Conservation (phyloP, 140 eudicot species). For the Ambrosia hybrid region DNA sequence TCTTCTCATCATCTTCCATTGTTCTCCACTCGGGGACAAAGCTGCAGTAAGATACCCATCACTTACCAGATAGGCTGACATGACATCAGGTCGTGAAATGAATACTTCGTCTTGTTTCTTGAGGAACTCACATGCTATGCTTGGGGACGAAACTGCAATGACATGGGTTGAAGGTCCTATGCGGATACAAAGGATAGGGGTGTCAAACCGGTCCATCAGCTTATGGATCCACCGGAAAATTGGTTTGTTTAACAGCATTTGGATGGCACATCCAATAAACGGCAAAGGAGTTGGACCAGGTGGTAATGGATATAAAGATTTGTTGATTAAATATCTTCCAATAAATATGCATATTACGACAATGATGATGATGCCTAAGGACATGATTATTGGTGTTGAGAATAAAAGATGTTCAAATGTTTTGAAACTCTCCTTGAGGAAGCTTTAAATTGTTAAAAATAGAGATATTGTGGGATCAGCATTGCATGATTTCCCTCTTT, state of each 20-base stretch:
- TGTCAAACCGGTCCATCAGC: neutral
- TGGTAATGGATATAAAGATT: neutral
- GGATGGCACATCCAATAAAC: neutral
- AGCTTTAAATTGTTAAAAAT: no score
- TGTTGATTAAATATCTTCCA: neutral
- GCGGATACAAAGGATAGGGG: neutral
- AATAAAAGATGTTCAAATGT: neutral
- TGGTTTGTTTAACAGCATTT: conserved; percentile 33
- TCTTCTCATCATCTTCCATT: conserved; percentile 19
- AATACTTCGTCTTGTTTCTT: conserved; percentile 24
- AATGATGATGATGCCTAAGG: neutral
- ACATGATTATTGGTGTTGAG: neutral
- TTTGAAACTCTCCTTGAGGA: neutral
- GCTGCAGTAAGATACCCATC: conserved; percentile 3
- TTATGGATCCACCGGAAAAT: conserved; percentile 37
- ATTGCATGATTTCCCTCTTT: no score
- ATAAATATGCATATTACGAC: neutral
- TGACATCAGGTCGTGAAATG: conserved; percentile 8
- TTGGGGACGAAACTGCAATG: conserved; percentile 11
- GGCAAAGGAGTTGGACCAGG: conserved; percentile 5
- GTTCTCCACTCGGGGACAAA: conserved; percentile 14
- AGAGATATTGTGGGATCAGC: no score
- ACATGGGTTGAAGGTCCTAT: conserved; percentile 14
- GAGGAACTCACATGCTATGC: conserved; percentile 17
- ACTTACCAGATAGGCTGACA: conserved; percentile 13